A percentile compares a stretch with the other conserved stretches of the same genome.
Conservation (phyloP, 73 alveolate genomes). For the Paramecium pentaurelia region DNA sequence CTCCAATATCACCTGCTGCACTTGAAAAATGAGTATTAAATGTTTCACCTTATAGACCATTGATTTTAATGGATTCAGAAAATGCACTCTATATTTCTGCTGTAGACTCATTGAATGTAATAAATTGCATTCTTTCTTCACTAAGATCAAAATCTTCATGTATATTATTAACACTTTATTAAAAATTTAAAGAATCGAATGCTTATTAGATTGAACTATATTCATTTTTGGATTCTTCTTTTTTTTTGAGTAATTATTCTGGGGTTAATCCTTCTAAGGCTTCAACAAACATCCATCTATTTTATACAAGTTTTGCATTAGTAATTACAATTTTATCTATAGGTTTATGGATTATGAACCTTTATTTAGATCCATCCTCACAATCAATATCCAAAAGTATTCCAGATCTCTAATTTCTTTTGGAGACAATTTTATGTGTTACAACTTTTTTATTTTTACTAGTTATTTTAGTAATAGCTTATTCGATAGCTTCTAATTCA, state of each 20-base stretch:
- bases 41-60: background rate
- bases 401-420: background rate
- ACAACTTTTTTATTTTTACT: background rate
- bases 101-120: background rate
- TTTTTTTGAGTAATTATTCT: background rate
- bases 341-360: constrained; percentile 31
- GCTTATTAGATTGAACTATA: constrained; percentile 7
- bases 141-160: background rate
- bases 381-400: background rate
- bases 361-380: background rate
- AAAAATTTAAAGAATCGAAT: background rate
- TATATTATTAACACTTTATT: background rate
- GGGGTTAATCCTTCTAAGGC: background rate
- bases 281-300: constrained; percentile 16
- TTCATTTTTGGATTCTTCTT: background rate
- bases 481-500: background rate
- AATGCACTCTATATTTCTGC: background rate
- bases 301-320: constrained; percentile 9
- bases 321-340: background rate
- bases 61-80: background rate
- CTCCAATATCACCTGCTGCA: constrained; percentile 63
- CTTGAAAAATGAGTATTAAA: background rate
- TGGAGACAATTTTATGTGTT: background rate
- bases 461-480: background rate
- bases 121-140: background rate